Conservation (phyloP, 164 flowering plant genomes). For the Pachysandra terminalis region DNA sequence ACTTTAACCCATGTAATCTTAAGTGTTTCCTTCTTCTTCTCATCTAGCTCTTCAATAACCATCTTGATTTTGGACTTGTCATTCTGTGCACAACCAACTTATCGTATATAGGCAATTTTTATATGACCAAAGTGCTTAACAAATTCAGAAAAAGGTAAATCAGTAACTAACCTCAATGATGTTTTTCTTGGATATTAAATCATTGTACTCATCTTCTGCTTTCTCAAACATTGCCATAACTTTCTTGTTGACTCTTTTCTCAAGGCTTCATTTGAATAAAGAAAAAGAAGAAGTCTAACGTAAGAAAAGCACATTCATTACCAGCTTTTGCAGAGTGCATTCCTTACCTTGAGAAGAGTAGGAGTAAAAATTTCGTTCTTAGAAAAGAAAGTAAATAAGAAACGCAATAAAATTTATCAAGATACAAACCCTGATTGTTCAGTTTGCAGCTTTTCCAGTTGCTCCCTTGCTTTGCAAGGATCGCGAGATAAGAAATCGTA, state of each 20-base stretch:
- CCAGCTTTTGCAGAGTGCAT: neutral
- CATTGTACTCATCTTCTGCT: constrained; percentile 97
- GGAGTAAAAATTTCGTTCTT: neutral
- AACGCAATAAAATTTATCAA: neutral
- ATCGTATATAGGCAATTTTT: neutral
- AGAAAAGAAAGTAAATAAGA: neutral
- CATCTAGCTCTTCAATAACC: constrained; percentile 97
- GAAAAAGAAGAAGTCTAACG: neutral
- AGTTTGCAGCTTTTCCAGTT: constrained; percentile 74
- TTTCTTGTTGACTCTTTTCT: constrained; percentile 97
- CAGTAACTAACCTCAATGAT: constrained; percentile 74
- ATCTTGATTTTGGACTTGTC: constrained; percentile 91
- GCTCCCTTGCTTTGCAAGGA: constrained; percentile 70
- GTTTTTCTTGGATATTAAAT: constrained; percentile 82
- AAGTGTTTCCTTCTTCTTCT: constrained; percentile 96
- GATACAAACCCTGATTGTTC: constrained; percentile 71
- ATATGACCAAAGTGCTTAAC: too few species aligned
- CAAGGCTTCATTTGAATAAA: constrained; percentile 51
- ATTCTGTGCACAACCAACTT: constrained; percentile 43
- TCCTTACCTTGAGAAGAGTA: neutral
- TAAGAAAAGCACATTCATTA: neutral
- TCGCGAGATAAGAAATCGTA: constrained; percentile 84
- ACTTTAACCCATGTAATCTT: constrained; percentile 97
- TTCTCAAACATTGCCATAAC: constrained; percentile 99
- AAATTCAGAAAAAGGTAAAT: too few species aligned